Evolutionary conservation across 179 eudicot species (phyloP).

Genomic region (Nepenthes alata): DNA sequence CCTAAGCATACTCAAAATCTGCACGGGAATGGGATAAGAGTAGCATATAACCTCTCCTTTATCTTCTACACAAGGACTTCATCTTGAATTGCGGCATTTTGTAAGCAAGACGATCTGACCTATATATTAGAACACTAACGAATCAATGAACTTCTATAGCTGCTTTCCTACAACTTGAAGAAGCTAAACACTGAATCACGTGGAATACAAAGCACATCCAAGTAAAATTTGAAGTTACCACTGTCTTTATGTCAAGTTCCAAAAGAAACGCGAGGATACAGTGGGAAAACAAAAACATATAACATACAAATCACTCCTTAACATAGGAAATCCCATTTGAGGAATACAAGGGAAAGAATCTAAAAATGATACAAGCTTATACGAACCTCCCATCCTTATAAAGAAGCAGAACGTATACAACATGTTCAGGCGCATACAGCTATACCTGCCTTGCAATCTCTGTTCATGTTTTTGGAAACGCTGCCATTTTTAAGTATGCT

Average conservation of each 20-base stretch:
- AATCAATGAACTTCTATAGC: too few species aligned
- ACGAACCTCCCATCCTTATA: slow-evolving; percentile 11
- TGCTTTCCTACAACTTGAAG: too few species aligned
- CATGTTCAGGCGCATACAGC: slow-evolving; percentile 7
- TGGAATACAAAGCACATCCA: not conserved
- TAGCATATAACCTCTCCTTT: too few species aligned
- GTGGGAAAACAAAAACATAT: slow-evolving; percentile 1
- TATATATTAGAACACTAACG: too few species aligned
- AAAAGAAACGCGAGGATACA: slow-evolving; percentile 3
- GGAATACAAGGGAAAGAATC: slow-evolving; percentile 19
- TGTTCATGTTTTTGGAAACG: not conserved
- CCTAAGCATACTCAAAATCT: too few species aligned
- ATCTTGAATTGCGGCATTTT: too few species aligned
- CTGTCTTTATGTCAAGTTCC: slow-evolving; percentile 16
- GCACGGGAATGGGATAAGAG: too few species aligned
- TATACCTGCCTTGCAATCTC: too few species aligned
- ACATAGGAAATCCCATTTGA: slow-evolving; percentile 15
- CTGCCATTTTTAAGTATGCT: slow-evolving; percentile 5
- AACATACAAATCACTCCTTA: slow-evolving; percentile 28
- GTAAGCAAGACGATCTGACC: too few species aligned
- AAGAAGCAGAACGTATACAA: slow-evolving; percentile 21
- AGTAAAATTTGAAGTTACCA: slow-evolving; percentile 3
- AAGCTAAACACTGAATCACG: not conserved
- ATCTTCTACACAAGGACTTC: too few species aligned
- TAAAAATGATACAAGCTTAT: slow-evolving; percentile 43